phyloP scores from a whole-genome alignment of 345 rosid species.

The Populus nigra region DNA sequence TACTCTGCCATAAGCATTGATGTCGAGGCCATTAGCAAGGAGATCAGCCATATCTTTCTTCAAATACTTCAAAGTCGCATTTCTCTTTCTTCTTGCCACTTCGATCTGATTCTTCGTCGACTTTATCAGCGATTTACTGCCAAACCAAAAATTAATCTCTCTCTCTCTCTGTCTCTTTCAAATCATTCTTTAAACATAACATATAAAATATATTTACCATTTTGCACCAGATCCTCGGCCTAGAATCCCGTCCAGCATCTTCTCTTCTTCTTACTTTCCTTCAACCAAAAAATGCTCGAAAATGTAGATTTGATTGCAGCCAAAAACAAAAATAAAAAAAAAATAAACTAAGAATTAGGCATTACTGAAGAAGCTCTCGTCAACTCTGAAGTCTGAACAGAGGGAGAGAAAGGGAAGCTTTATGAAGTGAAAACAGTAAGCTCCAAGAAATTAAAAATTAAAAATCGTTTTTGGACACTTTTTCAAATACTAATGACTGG shows the following conservation, averaged over 20 bases:
- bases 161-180: too few relatives aligned
- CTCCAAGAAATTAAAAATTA: too few relatives aligned
- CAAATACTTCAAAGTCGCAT: conserved; percentile 76
- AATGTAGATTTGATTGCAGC: too few relatives aligned
- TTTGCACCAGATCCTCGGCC: conserved; percentile 78
- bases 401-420: too few relatives aligned
- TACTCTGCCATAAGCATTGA: conserved; percentile 80
- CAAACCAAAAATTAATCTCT: neutral
- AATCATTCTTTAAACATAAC: neutral
- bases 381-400: too few relatives aligned
- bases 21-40: conserved; percentile 74
- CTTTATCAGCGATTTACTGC: conserved; percentile 82
- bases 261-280: neutral
- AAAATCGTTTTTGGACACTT: too few relatives aligned
- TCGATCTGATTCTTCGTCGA: conserved; percentile 78
- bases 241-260: conserved; percentile 83
- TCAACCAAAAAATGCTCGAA: too few relatives aligned
- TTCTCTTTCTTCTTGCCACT: conserved; percentile 75
- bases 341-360: too few relatives aligned
- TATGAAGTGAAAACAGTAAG: too few relatives aligned
- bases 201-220: conserved; percentile 43
- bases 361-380: too few relatives aligned
- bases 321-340: too few relatives aligned
- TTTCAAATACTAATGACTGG: too few relatives aligned
- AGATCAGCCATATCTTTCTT: conserved; percentile 93